Evolutionary conservation across 495 filamentous ascomycete species (phyloP), one percentile per base, ranked within the genome.

Genomic region (Xylaria nigripes): DNA sequence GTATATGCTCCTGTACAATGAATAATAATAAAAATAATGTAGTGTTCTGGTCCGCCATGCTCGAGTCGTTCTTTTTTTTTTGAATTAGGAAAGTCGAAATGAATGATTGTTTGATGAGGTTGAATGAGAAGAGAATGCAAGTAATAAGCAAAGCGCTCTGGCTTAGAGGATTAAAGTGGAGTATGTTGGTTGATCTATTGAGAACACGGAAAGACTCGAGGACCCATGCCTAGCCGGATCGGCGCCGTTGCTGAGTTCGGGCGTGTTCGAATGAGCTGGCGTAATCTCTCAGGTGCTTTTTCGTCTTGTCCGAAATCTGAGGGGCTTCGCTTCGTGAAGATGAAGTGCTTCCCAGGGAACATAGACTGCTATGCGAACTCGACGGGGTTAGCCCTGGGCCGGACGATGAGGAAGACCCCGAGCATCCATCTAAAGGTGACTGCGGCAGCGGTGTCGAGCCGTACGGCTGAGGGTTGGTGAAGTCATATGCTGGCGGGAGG

Each of bases 261-360:
- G 85, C 81, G 50, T 86, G 87, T 64, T 95, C 90, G 71, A 96
- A 96, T 3, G 84, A 89, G 66, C 82, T 85, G 30, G 88, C 87
- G 68, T 96, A 96, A 53, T 85, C 84, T 44, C 86, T 81, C 46
- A 96, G 80, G 68, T 95, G 87, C 65, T 80, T 85, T 55, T 84
- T 82, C 22, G 86, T 82, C 68, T 88, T 85, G 48, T 86, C 83
- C 16, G 89, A 87, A 55, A 92, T 73, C 36, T 79, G 71, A 7
- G 73, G 66, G 16, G 71, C 65, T 52, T 83, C 81, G 41, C 74
- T 68, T n/a, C 70, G 63, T 16, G 53, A 49, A 21, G 53, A 55
- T 3, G 76, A 74, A 16, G 74, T 79, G 66, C 84, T 87, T 49
- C 81, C 79, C 34, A 91, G 79, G 18, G 90, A 95, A 57, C 81